These are phyloP conservation scores for Theobroma cacao DNA, from an alignment of 345 rosid species.

Conservation along the genomic window DNA sequence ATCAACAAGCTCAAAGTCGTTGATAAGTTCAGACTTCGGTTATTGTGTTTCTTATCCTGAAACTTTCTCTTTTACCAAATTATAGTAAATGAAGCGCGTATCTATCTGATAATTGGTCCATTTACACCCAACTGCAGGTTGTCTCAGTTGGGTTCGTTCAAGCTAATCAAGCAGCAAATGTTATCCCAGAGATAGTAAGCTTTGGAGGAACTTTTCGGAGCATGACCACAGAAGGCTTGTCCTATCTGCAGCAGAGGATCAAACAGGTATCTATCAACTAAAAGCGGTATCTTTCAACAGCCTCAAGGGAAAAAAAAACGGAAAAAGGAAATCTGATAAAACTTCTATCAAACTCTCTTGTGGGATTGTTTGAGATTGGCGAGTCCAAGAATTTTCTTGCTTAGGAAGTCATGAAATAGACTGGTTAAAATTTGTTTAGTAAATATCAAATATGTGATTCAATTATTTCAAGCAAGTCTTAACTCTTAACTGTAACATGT, in stretches of 20 bases:
- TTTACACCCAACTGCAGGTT: neutral
- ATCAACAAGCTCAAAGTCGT: neutral
- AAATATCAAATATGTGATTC: neutral
- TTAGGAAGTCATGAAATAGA: too few species aligned
- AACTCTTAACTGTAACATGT: neutral
- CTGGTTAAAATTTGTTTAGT: neutral
- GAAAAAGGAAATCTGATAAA: too few species aligned
- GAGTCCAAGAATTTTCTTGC: too few species aligned
- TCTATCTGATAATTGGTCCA: neutral
- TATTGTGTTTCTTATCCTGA: neutral
- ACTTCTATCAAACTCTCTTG: too few species aligned
- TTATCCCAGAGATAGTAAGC: constrained; percentile 41
- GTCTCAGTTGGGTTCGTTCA: constrained; percentile 39
- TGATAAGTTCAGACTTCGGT: neutral
- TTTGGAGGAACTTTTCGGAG: constrained; percentile 55
- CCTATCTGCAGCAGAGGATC: constrained; percentile 38
- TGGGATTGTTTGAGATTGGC: too few species aligned
- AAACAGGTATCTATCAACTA: constrained; percentile 26
- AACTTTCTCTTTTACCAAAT: neutral
- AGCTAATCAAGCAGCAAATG: constrained; percentile 41
- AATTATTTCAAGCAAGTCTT: neutral
- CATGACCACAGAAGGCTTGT: constrained; percentile 40
- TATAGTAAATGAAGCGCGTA: neutral
- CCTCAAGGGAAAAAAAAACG: neutral
- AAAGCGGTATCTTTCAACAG: constrained; percentile 5